phyloP scores from a whole-genome alignment of 2,329 filamentous ascomycete genomes.

The Dryadomyces sulphureus region DNA sequence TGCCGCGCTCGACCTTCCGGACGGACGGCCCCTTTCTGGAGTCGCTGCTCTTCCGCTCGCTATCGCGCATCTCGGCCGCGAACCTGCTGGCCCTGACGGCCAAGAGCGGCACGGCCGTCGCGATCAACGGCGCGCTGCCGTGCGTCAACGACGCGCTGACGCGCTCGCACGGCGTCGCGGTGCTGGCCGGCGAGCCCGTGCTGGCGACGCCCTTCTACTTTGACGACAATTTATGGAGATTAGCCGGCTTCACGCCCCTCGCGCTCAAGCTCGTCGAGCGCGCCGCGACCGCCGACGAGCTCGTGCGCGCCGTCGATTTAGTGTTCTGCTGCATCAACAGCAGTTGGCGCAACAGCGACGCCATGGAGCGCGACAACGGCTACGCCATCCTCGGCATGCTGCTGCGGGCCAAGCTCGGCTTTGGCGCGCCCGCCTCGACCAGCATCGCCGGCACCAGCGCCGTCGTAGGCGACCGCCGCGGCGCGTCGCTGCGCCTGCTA shows the following conservation, averaged over 20 bases:
- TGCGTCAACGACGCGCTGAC: slow-evolving; percentile 81
- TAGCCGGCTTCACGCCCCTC: slow-evolving; percentile 81
- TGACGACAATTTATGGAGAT: slow-evolving; percentile 82
- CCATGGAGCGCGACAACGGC: slow-evolving; percentile 91
- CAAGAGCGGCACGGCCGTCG: slow-evolving; percentile 61
- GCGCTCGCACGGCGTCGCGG: slow-evolving; percentile 63
- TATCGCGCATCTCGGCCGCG: slow-evolving; percentile 58
- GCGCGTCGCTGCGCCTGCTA: slow-evolving; percentile 49
- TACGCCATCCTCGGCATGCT: slow-evolving; percentile 79
- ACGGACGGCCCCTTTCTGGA: slow-evolving; percentile 70
- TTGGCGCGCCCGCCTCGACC: slow-evolving; percentile 13
- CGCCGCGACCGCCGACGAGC: slow-evolving; percentile 53
- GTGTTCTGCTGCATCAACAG: slow-evolving; percentile 74
- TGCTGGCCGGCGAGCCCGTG: slow-evolving; percentile 71
- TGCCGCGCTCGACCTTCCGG: slow-evolving; percentile 65
- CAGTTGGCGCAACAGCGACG: slow-evolving; percentile 95
- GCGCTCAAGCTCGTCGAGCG: slow-evolving; percentile 73
- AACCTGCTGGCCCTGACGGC: slow-evolving; percentile 55
- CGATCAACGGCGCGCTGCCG: slow-evolving; percentile 77
- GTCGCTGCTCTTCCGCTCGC: slow-evolving; percentile 56
- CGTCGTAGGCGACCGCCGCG: slow-evolving; percentile 30
- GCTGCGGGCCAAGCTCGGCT: slow-evolving; percentile 67
- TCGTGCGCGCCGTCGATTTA: slow-evolving; percentile 66
- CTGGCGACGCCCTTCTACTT: slow-evolving; percentile 69
- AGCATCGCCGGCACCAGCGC: not conserved